These are phyloP conservation scores for Zygoascus sp. DNA, from an alignment of 1,139 yeast species.

Conservation along the genomic window DNA sequence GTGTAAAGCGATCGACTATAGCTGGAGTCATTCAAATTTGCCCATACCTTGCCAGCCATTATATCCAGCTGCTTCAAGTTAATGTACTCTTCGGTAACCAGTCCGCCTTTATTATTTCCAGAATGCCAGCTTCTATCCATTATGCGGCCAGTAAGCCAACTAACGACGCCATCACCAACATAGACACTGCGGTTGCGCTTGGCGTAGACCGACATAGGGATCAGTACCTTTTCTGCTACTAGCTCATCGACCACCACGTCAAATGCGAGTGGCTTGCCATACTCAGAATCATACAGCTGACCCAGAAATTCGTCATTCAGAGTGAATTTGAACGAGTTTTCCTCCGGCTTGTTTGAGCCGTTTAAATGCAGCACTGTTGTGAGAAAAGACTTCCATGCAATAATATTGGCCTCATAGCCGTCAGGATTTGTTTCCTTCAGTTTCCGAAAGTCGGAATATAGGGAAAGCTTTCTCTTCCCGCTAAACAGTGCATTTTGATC, in stretches of 20 bases:
- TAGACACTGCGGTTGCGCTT: slow-evolving; percentile 18
- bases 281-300: slow-evolving; percentile 26
- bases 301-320: slow-evolving; percentile 30
- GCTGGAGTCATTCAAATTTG: slow-evolving; percentile 17
- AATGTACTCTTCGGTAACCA: slow-evolving; percentile 29
- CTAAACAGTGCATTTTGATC: slow-evolving; percentile 38
- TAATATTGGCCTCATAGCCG: slow-evolving; percentile 66
- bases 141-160: slow-evolving; percentile 25
- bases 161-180: slow-evolving; percentile 17
- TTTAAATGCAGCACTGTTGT: slow-evolving; percentile 26
- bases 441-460: slow-evolving; percentile 56
- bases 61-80: slow-evolving; percentile 22
- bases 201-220: slow-evolving; percentile 25
- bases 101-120: slow-evolving; percentile 19
- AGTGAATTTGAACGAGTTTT: slow-evolving; percentile 20
- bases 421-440: slow-evolving; percentile 55
- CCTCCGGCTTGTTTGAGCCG: slow-evolving; percentile 13
- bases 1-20: slow-evolving; percentile 29
- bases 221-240: slow-evolving; percentile 27
- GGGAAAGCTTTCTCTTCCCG: slow-evolving; percentile 51
- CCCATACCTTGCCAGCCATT: slow-evolving; percentile 21
- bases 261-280: slow-evolving; percentile 35
- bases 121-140: slow-evolving; percentile 27
- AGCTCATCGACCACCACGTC: slow-evolving; percentile 34
- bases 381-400: slow-evolving; percentile 52